Percentiles rank a stretch among this genome's conserved stretches.
phyloP scores from a whole-genome alignment of 176 grass and related monocot genomes.

The Musa troglodytarum region DNA sequence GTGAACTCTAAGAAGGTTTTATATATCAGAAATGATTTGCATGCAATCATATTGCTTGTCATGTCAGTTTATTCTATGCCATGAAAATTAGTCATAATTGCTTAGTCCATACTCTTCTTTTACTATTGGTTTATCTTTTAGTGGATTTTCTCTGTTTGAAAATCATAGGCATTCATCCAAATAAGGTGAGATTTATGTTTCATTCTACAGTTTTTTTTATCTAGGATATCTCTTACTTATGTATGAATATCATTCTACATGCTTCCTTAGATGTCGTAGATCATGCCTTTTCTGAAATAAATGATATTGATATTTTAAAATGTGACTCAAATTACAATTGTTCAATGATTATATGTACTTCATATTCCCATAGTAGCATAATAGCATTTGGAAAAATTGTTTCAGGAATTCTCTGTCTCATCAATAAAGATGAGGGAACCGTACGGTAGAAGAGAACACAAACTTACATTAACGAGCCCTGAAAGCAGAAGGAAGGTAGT shows the following conservation, averaged over 20 bases:
- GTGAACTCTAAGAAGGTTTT: slow-evolving; percentile 84
- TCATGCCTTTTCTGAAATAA: too few species aligned
- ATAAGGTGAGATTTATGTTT: neutral
- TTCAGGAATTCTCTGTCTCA: slow-evolving; percentile 68
- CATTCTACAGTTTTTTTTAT: neutral
- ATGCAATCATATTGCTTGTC: neutral
- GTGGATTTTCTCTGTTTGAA: neutral
- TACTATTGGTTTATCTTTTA: neutral
- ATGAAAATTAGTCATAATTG: neutral
- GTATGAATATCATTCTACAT: neutral
- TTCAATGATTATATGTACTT: too few species aligned
- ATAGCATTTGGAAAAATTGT: neutral
- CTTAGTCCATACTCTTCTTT: neutral
- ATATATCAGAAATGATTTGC: neutral
- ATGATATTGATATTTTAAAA: too few species aligned
- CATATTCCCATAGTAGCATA: too few species aligned
- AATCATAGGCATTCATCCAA: neutral
- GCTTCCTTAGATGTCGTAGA: neutral
- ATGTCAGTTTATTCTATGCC: neutral
- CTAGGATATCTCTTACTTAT: neutral
- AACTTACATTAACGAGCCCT: slow-evolving; percentile 49
- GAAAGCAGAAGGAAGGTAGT: slow-evolving; percentile 75
- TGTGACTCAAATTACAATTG: too few species aligned
- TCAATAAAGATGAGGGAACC: slow-evolving; percentile 67
- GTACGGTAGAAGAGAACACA: slow-evolving; percentile 61